Evolutionary conservation across 805 yeast species (phyloP).

Genomic region (Candida xyloterini): DNA sequence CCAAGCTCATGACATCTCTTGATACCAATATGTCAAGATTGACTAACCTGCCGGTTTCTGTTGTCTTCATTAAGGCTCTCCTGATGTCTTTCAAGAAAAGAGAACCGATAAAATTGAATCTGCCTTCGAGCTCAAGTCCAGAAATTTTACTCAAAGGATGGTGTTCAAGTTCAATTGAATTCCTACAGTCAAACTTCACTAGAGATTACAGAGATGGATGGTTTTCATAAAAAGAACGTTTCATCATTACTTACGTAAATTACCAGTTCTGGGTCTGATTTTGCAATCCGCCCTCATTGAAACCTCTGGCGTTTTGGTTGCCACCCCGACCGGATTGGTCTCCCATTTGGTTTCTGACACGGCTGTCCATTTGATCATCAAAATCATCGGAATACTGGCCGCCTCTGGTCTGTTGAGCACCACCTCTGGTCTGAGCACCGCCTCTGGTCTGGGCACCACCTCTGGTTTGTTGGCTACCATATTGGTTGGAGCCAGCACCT

Average conservation of each 20-base stretch:
- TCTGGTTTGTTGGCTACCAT: conserved; percentile 1
- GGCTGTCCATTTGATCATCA: conserved; percentile 12
- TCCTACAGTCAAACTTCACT: conserved; percentile 14
- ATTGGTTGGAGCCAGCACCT: conserved; percentile 5
- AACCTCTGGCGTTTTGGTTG: conserved; percentile 12
- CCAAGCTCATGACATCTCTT: conserved; percentile 23
- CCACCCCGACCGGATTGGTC: conserved; percentile 12
- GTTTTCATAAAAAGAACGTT: conserved; percentile 16
- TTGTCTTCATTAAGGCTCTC: conserved; percentile 18
- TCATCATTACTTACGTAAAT: not conserved
- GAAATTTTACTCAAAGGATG: conserved; percentile 15
- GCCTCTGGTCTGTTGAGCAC: not conserved
- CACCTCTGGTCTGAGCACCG: not conserved
- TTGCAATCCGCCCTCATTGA: conserved; percentile 10
- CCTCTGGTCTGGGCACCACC: not conserved
- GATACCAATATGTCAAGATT: conserved; percentile 18
- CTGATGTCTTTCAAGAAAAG: conserved; percentile 7
- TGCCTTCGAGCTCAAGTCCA: conserved; percentile 2
- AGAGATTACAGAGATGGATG: conserved; percentile 30
- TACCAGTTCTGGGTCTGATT: conserved; percentile 9
- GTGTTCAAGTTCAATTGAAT: conserved; percentile 21
- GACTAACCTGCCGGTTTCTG: conserved; percentile 17
- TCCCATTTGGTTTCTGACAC: conserved; percentile 15
- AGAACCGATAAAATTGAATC: conserved; percentile 6
- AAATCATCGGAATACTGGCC: conserved; percentile 7